These are phyloP conservation scores for Didymosphaeria variabile DNA, from an alignment of 2,329 filamentous ascomycete species.

Conservation along the genomic window DNA sequence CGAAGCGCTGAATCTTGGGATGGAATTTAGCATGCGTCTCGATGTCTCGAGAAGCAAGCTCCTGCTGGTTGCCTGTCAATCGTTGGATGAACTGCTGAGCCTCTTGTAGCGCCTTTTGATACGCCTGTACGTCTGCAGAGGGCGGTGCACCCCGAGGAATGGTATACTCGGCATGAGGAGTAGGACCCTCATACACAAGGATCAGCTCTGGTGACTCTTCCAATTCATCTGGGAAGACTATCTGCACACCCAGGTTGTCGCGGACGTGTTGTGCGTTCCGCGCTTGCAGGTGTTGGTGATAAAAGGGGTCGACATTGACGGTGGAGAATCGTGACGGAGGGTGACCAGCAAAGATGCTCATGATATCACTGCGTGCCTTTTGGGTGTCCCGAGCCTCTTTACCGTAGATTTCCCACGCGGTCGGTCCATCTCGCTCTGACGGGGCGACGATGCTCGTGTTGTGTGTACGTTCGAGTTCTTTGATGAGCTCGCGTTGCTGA, in stretches of 20 bases:
- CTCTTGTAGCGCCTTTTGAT: conserved; percentile 66
- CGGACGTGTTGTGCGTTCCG: conserved; percentile 71
- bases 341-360: conserved; percentile 75
- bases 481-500: conserved; percentile 80
- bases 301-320: conserved; percentile 78
- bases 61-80: conserved; percentile 62
- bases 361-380: conserved; percentile 78
- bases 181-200: conserved; percentile 77
- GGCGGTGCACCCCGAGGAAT: conserved; percentile 66
- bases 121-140: conserved; percentile 62
- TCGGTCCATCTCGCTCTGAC: conserved; percentile 71
- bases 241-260: conserved; percentile 74
- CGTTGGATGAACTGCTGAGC: conserved; percentile 66
- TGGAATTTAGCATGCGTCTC: conserved; percentile 68
- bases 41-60: conserved; percentile 64
- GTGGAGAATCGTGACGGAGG: conserved; percentile 76
- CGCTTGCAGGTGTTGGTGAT: conserved; percentile 75
- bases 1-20: conserved; percentile 69
- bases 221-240: conserved; percentile 73
- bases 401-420: conserved; percentile 89
- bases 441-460: conserved; percentile 89
- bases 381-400: conserved; percentile 84
- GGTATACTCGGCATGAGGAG: conserved; percentile 60
- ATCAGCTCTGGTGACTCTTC: conserved; percentile 71
- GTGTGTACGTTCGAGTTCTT: conserved; percentile 81